Evolutionary conservation across 78 protist genomes (phyloP).

Genomic region (Dictyostelium firmibasis): DNA sequence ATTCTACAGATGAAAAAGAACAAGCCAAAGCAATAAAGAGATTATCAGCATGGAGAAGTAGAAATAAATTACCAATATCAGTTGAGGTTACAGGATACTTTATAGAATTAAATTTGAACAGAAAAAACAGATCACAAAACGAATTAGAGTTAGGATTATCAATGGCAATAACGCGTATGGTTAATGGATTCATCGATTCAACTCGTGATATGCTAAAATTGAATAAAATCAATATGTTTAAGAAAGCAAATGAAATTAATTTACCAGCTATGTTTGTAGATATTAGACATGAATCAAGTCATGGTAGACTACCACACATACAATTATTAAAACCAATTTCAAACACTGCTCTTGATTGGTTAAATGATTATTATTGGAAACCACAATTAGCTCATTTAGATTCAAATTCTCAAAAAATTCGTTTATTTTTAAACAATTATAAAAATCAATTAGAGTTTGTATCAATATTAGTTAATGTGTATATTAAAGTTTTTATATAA

Average conservation of each 20-base stretch:
- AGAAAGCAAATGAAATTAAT: constrained; percentile 15
- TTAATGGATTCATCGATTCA: constrained; percentile 17
- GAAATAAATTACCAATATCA: constrained; percentile 28
- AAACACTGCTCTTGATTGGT: constrained; percentile 31
- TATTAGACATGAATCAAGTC: constrained; percentile 53
- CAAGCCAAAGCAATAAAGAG: constrained; percentile 25
- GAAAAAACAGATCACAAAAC: background rate
- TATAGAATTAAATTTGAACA: background rate
- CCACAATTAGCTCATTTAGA: background rate
- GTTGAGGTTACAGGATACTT: constrained; percentile 35
- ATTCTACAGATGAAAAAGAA: background rate
- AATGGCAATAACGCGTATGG: constrained; percentile 54
- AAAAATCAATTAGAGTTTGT: background rate
- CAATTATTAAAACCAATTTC: background rate
- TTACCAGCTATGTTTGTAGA: constrained; percentile 58
- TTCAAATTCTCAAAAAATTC: background rate
- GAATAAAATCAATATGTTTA: constrained; percentile 21
- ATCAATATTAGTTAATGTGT: background rate
- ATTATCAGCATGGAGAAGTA: constrained; percentile 54
- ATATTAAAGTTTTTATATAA: no score
- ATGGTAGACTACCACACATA: constrained; percentile 30
- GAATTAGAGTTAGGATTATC: constrained; percentile 1
- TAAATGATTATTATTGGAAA: constrained; percentile 58
- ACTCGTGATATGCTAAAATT: background rate
- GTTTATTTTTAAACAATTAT: background rate